Conservation (phyloP, 495 filamentous ascomycete genomes). For the Aspergillus nanangensis region DNA sequence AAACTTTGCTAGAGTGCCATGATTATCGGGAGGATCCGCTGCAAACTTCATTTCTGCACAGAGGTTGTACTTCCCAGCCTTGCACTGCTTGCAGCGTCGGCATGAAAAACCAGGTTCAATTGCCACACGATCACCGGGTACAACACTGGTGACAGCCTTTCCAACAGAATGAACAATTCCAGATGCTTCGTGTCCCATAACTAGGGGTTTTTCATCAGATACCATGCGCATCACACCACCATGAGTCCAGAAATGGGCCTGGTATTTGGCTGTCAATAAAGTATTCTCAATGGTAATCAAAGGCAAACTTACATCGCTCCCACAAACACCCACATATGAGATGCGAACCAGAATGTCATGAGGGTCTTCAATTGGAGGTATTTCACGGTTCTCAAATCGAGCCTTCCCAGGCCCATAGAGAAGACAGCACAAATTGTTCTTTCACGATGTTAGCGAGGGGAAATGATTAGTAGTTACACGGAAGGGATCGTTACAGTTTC, state of each 20-base stretch:
- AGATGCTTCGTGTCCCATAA: conserved; percentile 46
- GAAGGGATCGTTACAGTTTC: too few relatives aligned
- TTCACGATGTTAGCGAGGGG: too few relatives aligned
- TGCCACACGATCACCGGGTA: conserved; percentile 67
- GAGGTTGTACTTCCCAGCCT: conserved; percentile 76
- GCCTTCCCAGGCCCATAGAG: too few relatives aligned
- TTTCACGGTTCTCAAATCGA: conserved; percentile 10
- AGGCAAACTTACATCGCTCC: conserved; percentile 33
- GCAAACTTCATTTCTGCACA: conserved; percentile 81
- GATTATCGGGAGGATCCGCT: conserved; percentile 68
- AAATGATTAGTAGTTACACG: too few relatives aligned
- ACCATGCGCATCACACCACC: conserved; percentile 35
- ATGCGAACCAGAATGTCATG: conserved; percentile 47
- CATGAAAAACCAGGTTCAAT: conserved; percentile 85
- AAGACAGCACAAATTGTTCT: too few relatives aligned
- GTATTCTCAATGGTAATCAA: not conserved
- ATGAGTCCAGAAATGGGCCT: conserved; percentile 50
- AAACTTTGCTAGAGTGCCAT: conserved; percentile 74
- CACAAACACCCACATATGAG: conserved; percentile 47
- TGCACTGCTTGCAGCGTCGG: conserved; percentile 67
- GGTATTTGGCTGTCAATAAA: not conserved
- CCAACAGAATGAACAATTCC: conserved; percentile 32
- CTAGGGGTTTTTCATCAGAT: conserved; percentile 26
- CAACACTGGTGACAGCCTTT: conserved; percentile 51
- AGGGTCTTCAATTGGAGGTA: conserved; percentile 31